Conservation (phyloP, 345 rosid genomes). For the Jatropha curcas region DNA sequence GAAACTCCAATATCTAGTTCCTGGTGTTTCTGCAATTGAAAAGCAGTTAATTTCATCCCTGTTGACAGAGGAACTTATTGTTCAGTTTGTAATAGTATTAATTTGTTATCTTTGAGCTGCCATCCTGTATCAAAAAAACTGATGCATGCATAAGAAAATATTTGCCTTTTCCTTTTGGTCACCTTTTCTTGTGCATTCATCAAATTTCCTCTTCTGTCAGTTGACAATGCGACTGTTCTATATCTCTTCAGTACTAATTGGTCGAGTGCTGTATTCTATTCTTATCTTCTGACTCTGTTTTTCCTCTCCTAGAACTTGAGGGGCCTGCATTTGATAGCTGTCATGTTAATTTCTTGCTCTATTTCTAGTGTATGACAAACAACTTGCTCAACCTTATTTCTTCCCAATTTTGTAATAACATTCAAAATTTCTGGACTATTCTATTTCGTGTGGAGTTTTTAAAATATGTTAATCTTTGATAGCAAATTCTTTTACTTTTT, state of each 20-base stretch:
- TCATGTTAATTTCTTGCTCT: background rate
- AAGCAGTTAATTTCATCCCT: too few relatives aligned
- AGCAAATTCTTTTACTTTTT: background rate
- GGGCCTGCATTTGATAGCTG: background rate
- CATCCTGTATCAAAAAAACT: too few relatives aligned
- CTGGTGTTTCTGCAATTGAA: background rate
- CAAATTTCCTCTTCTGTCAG: background rate
- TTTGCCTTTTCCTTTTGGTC: too few relatives aligned
- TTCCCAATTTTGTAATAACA: background rate
- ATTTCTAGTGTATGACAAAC: background rate
- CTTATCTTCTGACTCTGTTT: background rate
- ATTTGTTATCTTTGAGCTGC: too few relatives aligned
- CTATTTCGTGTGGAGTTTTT: background rate
- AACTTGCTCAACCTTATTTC: slow-evolving; percentile 3
- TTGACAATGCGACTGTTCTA: background rate
- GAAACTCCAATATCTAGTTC: background rate
- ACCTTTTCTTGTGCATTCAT: background rate
- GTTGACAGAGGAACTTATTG: too few relatives aligned
- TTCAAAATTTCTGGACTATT: background rate
- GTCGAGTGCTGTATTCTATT: background rate
- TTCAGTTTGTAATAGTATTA: too few relatives aligned
- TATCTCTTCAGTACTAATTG: background rate
- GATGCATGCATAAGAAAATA: too few relatives aligned
- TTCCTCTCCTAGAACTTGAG: background rate
- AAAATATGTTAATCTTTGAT: background rate